phyloP scores from a whole-genome alignment of 1,284 basidiomycete species.

The Naganishia cerealis region DNA sequence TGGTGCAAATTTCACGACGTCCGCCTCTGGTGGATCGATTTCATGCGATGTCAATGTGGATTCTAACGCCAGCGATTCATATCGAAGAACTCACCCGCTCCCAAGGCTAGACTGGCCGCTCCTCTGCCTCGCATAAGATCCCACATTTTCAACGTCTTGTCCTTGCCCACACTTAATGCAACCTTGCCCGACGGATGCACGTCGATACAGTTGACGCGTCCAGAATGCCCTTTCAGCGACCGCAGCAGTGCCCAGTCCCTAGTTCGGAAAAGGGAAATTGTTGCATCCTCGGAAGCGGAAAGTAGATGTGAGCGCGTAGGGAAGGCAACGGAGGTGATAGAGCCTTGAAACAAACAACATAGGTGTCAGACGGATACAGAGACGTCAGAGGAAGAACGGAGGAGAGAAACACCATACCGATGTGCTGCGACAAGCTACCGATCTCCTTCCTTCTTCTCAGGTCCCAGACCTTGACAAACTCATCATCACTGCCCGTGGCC shows the following conservation, averaged over 20 bases:
- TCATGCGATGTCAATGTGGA: background rate
- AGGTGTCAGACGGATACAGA: background rate
- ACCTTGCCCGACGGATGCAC: conserved; percentile 91
- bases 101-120: conserved; percentile 80
- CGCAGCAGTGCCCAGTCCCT: conserved; percentile 91
- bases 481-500: conserved; percentile 89
- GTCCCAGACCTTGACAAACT: conserved; percentile 98
- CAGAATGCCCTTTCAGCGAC: conserved; percentile 86
- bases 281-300: conserved; percentile 85
- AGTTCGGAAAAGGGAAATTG: conserved; percentile 82
- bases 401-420: conserved; percentile 62
- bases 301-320: conserved; percentile 84
- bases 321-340: conserved; percentile 84
- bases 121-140: conserved; percentile 93
- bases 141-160: conserved; percentile 92
- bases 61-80: background rate
- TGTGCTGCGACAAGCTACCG: conserved; percentile 86
- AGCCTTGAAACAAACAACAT: conserved; percentile 59
- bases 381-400: background rate
- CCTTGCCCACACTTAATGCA: conserved; percentile 85
- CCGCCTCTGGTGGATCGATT: conserved; percentile 66
- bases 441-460: conserved; percentile 83
- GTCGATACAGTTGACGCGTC: conserved; percentile 81
- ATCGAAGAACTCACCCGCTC: conserved; percentile 63
- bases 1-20: conserved; percentile 78